Base-by-base conservation (phyloP, 2,329 filamentous ascomycete species). In the Microcyclospora tardicrescens region DNA sequence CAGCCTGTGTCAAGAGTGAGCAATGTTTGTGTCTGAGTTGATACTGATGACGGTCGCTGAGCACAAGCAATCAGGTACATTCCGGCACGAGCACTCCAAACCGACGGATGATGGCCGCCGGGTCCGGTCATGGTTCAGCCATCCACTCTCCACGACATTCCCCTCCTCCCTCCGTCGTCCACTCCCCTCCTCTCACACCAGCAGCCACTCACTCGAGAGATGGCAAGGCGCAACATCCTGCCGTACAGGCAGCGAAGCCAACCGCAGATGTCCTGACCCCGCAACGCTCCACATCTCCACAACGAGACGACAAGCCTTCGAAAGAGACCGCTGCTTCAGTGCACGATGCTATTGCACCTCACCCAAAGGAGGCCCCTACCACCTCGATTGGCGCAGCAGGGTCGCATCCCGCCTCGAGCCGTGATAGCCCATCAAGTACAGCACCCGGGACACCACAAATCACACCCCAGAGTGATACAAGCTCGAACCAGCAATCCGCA, bases 181-280 rank as follows among this genome's bases (percentile, higher is more conserved):
- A 89, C 50, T 93, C 87, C 10, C 89, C 89, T 48, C 86, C 86
- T 32, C 71, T 96, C 37, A 95, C 87, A 10, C 89, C 89, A 13
- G 79, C 85, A 39, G 86, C 79, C 37, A 89, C 84, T 33, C 66
- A 69, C 46, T 75, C 73, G 38, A 66, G 68, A 49, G 76, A 77
- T 55, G 67, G 55, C 51, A 65, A 57, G 48, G 49, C 49, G 16
- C 19, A 34, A 39, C 33, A 14, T 43, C 45, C 48, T 16, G 59
- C 56, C 43, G 19, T 24, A 24, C 19, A 24, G 19, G 34, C 49
- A 5, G 62, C 57, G 19, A 53, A 58, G 32, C 59, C 58, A 31
- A 62, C 65, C 35, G 60, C 67, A 31, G 61, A 67, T 43, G 69
- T 75, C 40, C 77, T 83, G 52, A 84, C 79, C 2, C 80, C 79